A percentile compares a stretch with the other conserved stretches of the same genome.
Conservation (phyloP, 331 rosid genomes). For the Cydonia oblonga region DNA sequence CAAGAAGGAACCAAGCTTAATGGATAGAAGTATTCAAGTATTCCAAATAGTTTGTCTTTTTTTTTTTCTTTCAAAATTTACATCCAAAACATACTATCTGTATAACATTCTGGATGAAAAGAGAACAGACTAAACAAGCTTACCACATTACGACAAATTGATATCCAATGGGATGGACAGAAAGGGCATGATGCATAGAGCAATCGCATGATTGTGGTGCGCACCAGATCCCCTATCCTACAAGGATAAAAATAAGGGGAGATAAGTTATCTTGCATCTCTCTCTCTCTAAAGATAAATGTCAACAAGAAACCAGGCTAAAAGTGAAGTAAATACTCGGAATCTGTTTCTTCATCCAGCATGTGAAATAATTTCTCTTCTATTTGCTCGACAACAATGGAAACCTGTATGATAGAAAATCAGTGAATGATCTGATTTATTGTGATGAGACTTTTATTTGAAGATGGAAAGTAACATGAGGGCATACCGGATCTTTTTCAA, state of each 20-base stretch:
- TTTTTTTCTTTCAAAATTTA: not conserved
- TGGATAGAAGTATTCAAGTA: not conserved
- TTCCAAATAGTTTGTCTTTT: not conserved
- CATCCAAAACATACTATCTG: not conserved
- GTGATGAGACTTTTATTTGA: constrained; percentile 7
- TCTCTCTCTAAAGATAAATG: not conserved
- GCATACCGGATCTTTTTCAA: constrained; percentile 90
- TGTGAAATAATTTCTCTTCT: constrained; percentile 77
- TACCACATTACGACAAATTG: constrained; percentile 85
- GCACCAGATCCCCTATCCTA: constrained; percentile 78
- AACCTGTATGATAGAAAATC: constrained; percentile 44
- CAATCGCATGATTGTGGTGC: constrained; percentile 71
- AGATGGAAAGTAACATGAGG: constrained; percentile 7
- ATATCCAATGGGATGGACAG: constrained; percentile 82
- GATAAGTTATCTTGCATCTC: not conserved
- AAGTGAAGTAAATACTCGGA: constrained; percentile 42
- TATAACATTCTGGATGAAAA: not conserved
- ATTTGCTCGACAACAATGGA: constrained; percentile 74
- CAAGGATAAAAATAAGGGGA: not conserved
- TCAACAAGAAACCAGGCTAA: not conserved
- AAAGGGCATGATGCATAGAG: constrained; percentile 82
- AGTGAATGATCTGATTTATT: constrained; percentile 13
- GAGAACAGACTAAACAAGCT: constrained; percentile 15
- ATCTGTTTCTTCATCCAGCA: constrained; percentile 99
- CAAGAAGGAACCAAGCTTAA: not conserved